Conservation (phyloP, 116 monocot species). For the Phalaenopsis hybrid region DNA sequence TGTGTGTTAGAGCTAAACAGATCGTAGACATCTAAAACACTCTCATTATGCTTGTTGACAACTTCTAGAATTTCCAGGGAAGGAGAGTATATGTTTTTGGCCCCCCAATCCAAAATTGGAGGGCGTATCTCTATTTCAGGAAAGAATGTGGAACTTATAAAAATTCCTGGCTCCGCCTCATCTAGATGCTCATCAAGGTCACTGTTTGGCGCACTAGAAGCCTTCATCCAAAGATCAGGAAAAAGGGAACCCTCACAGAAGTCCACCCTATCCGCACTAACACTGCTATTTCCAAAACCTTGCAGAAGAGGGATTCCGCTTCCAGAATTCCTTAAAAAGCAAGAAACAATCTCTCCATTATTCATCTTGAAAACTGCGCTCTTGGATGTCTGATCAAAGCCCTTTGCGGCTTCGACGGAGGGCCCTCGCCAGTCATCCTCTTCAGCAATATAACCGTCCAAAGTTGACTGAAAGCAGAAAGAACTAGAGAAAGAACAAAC, state of each 20-base stretch:
- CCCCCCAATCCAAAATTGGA: slow-evolving; percentile 56
- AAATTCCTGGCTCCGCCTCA: slow-evolving; percentile 8
- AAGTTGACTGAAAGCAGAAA: slow-evolving; percentile 50
- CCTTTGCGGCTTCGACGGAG: slow-evolving; percentile 1
- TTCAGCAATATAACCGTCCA: slow-evolving; percentile 16
- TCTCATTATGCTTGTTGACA: slow-evolving; percentile 42
- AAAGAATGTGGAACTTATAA: slow-evolving; percentile 13
- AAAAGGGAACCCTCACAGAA: slow-evolving; percentile 23
- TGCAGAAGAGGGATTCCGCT: not conserved
- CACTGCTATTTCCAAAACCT: not conserved
- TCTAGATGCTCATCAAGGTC: slow-evolving; percentile 13
- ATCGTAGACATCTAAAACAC: slow-evolving; percentile 41
- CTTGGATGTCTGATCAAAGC: not conserved
- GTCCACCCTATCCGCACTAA: slow-evolving; percentile 9
- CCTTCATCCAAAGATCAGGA: slow-evolving; percentile 35
- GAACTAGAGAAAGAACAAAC: slow-evolving; percentile 27
- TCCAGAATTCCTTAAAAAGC: slow-evolving; percentile 21
- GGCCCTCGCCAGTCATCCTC: slow-evolving; percentile 10
- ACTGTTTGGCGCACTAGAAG: slow-evolving; percentile 5
- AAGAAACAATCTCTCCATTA: slow-evolving; percentile 27
- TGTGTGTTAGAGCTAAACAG: slow-evolving; percentile 60
- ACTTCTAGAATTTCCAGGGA: slow-evolving; percentile 39
- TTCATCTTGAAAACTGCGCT: slow-evolving; percentile 12
- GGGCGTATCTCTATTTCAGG: slow-evolving; percentile 49
- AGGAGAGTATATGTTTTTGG: slow-evolving; percentile 32